Evolutionary conservation across 768 basidiomycete genomes (phyloP).

Genomic region (Leccinum arenicola): DNA sequence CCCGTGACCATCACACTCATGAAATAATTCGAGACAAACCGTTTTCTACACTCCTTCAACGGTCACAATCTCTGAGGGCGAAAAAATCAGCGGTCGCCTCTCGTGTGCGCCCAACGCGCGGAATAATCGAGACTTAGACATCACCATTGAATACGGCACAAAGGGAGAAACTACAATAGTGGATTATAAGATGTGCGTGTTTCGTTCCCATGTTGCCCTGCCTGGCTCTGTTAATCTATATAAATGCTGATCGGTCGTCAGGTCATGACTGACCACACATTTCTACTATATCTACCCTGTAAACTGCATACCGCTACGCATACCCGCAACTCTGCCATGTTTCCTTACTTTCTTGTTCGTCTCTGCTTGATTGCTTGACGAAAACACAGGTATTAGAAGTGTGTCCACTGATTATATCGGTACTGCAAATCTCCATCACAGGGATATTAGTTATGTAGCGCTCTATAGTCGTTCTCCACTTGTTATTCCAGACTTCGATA

Average conservation of each 20-base stretch:
- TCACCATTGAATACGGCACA: constrained; percentile 69
- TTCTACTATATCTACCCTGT: constrained; percentile 6
- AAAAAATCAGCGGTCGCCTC: constrained; percentile 70
- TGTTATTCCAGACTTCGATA: not conserved
- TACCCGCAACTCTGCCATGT: constrained; percentile 1
- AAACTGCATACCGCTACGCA: constrained; percentile 12
- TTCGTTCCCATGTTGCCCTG: constrained; percentile 21
- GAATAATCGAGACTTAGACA: constrained; percentile 96
- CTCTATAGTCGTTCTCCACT: not conserved
- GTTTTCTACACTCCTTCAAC: constrained; percentile 95
- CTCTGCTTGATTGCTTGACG: constrained; percentile 8
- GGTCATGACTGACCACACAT: constrained; percentile 53
- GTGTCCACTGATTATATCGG: constrained; percentile 7
- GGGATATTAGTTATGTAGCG: not conserved
- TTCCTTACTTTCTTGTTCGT: not conserved
- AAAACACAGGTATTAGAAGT: constrained; percentile 28
- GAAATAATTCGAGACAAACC: constrained; percentile 64
- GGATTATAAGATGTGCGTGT: constrained; percentile 85
- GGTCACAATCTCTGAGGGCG: constrained; percentile 63
- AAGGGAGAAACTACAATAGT: constrained; percentile 35
- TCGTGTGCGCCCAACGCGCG: constrained; percentile 84
- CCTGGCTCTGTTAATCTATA: constrained; percentile 1
- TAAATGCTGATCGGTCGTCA: constrained; percentile 66
- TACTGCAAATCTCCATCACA: constrained; percentile 1
- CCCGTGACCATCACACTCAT: not conserved